Base-by-base conservation (phyloP, 2,329 filamentous ascomycete genomes). In the Didymella pinodella region DNA sequence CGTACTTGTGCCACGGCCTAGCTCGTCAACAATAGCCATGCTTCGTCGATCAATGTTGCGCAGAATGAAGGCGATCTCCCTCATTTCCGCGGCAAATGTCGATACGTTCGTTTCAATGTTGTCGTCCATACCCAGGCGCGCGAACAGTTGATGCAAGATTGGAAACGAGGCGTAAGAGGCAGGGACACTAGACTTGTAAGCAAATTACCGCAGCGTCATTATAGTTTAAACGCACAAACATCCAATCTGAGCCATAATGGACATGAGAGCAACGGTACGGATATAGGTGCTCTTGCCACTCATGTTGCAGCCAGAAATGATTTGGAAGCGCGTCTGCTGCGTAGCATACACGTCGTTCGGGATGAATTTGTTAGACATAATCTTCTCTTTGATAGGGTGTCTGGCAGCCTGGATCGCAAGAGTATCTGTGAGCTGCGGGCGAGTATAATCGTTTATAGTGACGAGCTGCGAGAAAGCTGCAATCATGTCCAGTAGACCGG, bases 251-350 rank as follows among this genome's bases (percentile, higher is more conserved):
- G 92, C 92, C 93, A 99, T 97, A 57, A 99, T 88, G 44, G 90
- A 87, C 71, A 96, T 86, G 31, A 99, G 80, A 0, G 94, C 91
- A 25, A 96, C 83, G 1, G 90, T 89, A 48, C 92, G 88, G 62
- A 98, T 97, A 71, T 97, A 98, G 0, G 93, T 99, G 64, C 91
- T 96, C 75, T 98, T 99, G 0, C 75, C 95, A 67, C 92, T 96
- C 95, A 99, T 99, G 69, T 99, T 99, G 75, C 92, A 96, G 3
- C 95, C 94, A 0, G 94, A 98, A 63, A 99, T 89, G 61, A 98
- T 90, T 65, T 98, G 93, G 69, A 97, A 96, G 1, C 93, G 87
- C 34, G 88, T 88, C 60, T 94, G 88, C 32, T 90, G 84, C 0
- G 89, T 90, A 2, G 92, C 90, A 69, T 93, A 98, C 28, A 93